Conservation (phyloP, 2,329 filamentous ascomycete genomes). For the Myriosclerotinia duriaeana region DNA sequence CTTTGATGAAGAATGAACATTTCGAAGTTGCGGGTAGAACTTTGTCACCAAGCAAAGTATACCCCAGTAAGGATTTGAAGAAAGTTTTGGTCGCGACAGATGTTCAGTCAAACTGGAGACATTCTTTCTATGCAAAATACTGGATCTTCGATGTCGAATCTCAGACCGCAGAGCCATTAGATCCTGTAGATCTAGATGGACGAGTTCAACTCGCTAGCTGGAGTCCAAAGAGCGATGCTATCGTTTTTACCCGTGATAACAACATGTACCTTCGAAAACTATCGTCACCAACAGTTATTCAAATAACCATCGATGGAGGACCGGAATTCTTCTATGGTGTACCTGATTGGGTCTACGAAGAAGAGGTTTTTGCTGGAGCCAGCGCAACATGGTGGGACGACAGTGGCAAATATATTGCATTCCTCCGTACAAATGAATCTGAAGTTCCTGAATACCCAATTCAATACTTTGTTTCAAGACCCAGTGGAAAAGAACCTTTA, state of each 20-base stretch:
- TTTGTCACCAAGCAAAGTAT: slow-evolving; percentile 60
- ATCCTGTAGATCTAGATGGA: slow-evolving; percentile 63
- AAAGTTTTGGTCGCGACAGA: slow-evolving; percentile 82
- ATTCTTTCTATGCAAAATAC: slow-evolving; percentile 83
- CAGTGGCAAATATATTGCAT: slow-evolving; percentile 86
- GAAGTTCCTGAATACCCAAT: slow-evolving; percentile 87
- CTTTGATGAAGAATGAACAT: slow-evolving; percentile 68
- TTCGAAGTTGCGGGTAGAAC: slow-evolving; percentile 60
- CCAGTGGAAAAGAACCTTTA: slow-evolving; percentile 68
- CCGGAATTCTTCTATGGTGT: slow-evolving; percentile 90
- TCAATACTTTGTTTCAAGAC: slow-evolving; percentile 87
- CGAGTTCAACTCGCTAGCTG: slow-evolving; percentile 82
- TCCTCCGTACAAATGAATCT: slow-evolving; percentile 90
- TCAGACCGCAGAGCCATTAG: slow-evolving; percentile 73
- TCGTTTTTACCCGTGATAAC: slow-evolving; percentile 89
- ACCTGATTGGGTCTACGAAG: slow-evolving; percentile 95
- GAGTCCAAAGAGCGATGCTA: slow-evolving; percentile 81
- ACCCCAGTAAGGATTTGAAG: slow-evolving; percentile 79
- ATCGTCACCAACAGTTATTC: slow-evolving; percentile 43
- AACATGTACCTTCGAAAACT: slow-evolving; percentile 81
- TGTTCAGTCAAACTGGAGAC: slow-evolving; percentile 75
- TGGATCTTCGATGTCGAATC: slow-evolving; percentile 89
- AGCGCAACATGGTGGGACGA: slow-evolving; percentile 94
- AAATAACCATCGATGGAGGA: slow-evolving; percentile 85
- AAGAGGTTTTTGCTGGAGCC: slow-evolving; percentile 75